A percentile compares a stretch with the other conserved stretches of the same genome.
Evolutionary conservation across 208 protist genomes (phyloP).

Genomic region (Wallacemonas sp.): DNA sequence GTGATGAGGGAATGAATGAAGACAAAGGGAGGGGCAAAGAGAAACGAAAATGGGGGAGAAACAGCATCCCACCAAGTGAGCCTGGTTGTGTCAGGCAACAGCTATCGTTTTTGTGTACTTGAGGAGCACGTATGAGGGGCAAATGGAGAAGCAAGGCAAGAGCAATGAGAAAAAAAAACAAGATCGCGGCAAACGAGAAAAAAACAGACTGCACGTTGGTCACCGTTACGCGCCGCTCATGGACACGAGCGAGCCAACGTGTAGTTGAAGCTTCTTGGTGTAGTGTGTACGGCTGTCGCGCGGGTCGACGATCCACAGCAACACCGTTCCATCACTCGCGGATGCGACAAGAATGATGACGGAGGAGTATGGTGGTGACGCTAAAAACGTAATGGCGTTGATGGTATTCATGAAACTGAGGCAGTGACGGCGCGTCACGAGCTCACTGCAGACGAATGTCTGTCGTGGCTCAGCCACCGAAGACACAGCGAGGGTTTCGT

Average conservation of each 20-base stretch:
- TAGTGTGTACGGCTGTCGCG: conserved; percentile 42
- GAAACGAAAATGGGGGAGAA: background rate
- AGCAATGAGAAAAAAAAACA: conserved; percentile 2
- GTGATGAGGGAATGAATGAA: conserved; percentile 7
- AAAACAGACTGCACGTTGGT: conserved; percentile 7
- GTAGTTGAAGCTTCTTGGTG: conserved; percentile 76
- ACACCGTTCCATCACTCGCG: conserved; percentile 72
- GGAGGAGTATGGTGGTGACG: conserved; percentile 61
- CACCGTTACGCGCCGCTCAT: conserved; percentile 37
- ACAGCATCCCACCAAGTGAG: background rate
- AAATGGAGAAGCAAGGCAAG: too few species aligned
- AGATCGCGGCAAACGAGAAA: conserved; percentile 1
- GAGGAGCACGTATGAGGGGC: too few species aligned
- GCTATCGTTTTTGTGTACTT: background rate
- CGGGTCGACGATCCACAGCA: conserved; percentile 83
- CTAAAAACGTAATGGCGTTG: conserved; percentile 69
- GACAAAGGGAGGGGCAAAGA: conserved; percentile 20
- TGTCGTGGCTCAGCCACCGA: conserved; percentile 45
- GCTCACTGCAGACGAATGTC: conserved; percentile 55
- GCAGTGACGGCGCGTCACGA: conserved; percentile 72
- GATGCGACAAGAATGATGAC: conserved; percentile 77
- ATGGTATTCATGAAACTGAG: conserved; percentile 87
- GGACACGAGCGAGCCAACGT: conserved; percentile 68
- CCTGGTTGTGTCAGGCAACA: background rate
- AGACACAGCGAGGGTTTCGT: conserved; percentile 72